Percentiles rank a stretch among this genome's conserved stretches.
phyloP scores from a whole-genome alignment of 23 red algal species.

The Gracilaria vermiculophylla region DNA sequence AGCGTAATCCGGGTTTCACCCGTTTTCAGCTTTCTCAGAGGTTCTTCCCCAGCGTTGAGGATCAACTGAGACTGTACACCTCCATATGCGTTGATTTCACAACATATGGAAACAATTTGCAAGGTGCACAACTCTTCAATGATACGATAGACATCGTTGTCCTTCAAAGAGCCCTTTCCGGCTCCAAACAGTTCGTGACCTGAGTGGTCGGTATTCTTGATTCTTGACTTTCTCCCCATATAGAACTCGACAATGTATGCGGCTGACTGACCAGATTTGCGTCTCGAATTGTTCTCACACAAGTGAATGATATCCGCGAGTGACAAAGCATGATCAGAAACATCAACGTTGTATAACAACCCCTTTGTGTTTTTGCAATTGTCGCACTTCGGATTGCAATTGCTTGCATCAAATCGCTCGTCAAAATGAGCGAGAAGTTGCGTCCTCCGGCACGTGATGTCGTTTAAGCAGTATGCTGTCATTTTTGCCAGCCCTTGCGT shows the following conservation, averaged over 20 bases:
- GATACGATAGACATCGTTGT: slow-evolving; percentile 59
- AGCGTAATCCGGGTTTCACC: slow-evolving; percentile 23
- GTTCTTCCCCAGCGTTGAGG: not conserved
- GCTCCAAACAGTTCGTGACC: slow-evolving; percentile 42
- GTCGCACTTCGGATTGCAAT: slow-evolving; percentile 90
- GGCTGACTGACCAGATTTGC: slow-evolving; percentile 34
- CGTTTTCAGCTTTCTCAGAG: slow-evolving; percentile 27
- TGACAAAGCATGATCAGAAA: slow-evolving; percentile 38
- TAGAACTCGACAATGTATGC: slow-evolving; percentile 66
- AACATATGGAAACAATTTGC: slow-evolving; percentile 17
- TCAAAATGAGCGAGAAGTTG: slow-evolving; percentile 89
- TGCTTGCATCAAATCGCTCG: slow-evolving; percentile 79
- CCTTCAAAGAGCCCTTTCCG: slow-evolving; percentile 53
- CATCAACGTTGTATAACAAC: slow-evolving; percentile 33
- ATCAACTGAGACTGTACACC: slow-evolving; percentile 56
- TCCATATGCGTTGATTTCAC: slow-evolving; percentile 61
- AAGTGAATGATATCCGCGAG: slow-evolving; percentile 30
- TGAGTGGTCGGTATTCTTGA: slow-evolving; percentile 47
- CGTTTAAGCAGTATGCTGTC: slow-evolving; percentile 89
- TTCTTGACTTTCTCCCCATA: slow-evolving; percentile 57
- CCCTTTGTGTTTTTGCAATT: slow-evolving; percentile 79
- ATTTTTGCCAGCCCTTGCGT: slow-evolving; percentile 86
- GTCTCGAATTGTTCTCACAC: not conserved
- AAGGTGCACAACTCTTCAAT: slow-evolving; percentile 59
- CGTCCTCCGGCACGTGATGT: slow-evolving; percentile 81